These are phyloP conservation scores for Mangifera indica DNA, from an alignment of 345 rosid genomes.

Conservation along the genomic window DNA sequence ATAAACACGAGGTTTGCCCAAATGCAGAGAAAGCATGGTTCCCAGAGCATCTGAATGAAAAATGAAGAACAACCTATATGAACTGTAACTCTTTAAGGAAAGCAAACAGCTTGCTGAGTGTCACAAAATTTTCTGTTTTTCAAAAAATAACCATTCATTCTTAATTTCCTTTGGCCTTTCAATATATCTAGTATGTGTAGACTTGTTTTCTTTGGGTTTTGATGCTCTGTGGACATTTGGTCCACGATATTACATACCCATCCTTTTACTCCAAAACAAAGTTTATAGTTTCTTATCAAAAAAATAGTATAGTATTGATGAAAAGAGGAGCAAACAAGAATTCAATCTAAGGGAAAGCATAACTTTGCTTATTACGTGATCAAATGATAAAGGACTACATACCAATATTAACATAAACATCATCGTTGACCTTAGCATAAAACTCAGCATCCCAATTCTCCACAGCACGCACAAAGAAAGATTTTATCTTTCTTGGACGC, in stretches of 20 bases:
- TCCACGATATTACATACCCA: too few relatives aligned
- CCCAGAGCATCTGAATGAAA: slow-evolving; percentile 41
- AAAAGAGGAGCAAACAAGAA: slow-evolving; percentile 7
- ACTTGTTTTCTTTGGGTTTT: too few relatives aligned
- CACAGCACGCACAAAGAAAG: slow-evolving; percentile 45
- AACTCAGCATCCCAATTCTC: slow-evolving; percentile 75
- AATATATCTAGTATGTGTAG: background rate
- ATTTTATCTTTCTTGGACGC: slow-evolving; percentile 48
- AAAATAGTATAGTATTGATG: background rate
- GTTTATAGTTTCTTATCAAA: background rate
- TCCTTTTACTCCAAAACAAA: background rate
- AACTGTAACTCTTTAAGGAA: background rate
- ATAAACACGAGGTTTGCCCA: slow-evolving; percentile 44
- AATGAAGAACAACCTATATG: slow-evolving; percentile 12
- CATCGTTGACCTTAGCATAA: slow-evolving; percentile 75
- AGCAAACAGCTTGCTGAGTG: background rate
- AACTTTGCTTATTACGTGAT: slow-evolving; percentile 14
- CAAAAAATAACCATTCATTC: background rate
- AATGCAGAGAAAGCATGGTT: slow-evolving; percentile 39
- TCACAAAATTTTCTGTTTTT: background rate
- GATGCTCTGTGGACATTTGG: too few relatives aligned
- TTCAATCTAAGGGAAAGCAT: slow-evolving; percentile 1
- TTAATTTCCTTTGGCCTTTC: background rate
- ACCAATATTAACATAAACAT: slow-evolving; percentile 76
- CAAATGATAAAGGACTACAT: slow-evolving; percentile 24